These are phyloP conservation scores for Rhododendron ovatum DNA, from an alignment of 148 eudicot species.

Conservation along the genomic window DNA sequence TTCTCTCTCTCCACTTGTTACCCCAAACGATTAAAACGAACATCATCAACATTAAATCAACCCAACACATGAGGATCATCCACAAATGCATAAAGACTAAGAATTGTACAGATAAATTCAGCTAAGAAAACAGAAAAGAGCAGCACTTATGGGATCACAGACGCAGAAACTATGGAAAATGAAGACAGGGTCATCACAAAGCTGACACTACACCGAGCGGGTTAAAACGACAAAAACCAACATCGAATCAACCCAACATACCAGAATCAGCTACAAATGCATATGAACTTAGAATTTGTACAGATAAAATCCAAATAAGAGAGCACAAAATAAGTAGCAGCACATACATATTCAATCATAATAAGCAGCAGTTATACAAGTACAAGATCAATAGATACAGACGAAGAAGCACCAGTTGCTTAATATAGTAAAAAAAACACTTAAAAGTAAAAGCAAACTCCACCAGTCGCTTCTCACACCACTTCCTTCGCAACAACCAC, in stretches of 20 bases:
- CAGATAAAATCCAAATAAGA: not conserved
- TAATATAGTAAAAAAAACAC: not conserved
- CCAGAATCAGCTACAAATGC: not conserved
- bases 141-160: not conserved
- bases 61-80: not conserved
- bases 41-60: not conserved
- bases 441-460: not conserved
- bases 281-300: not conserved
- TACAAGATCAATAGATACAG: not conserved
- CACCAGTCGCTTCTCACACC: constrained; percentile 16
- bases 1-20: no score
- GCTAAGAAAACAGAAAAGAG: not conserved
- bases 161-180: not conserved
- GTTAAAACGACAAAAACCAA: not conserved
- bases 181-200: not conserved
- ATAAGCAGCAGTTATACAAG: constrained; percentile 5
- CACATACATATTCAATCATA: not conserved
- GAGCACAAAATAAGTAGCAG: not conserved
- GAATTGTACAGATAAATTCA: not conserved
- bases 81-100: not conserved
- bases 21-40: no score
- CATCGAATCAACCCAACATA: not conserved
- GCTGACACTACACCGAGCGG: not conserved
- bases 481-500: constrained; percentile 22
- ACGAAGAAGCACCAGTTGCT: not conserved